Base-by-base conservation (phyloP, 371 early-diverging fungal species). In the Capniomyces stellatus region DNA sequence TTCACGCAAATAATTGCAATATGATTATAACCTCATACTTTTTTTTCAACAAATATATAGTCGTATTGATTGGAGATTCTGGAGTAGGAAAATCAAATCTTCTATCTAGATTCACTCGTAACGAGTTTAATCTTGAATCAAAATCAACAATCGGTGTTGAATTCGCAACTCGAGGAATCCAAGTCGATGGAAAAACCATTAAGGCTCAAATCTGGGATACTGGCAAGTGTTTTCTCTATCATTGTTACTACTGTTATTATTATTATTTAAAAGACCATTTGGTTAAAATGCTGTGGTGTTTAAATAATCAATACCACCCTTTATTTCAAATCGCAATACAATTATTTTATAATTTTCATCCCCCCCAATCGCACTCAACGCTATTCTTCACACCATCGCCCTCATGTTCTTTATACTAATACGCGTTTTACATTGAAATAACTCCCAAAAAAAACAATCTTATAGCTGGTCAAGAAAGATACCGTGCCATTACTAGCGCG, bases 151-250 rank as follows among this genome's bases (percentile, higher is more conserved):
- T 99, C 67, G 99, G 99, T 57, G 98, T 99, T 40, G 97, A 99
- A 69, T 99, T 99, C 75, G 98, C 94, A 43, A 98, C 98, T 35
- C 78, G 93, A 56, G 87, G 82, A 65, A 93, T 98, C 63, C 86
- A 92, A 64, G 90, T 99, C 13, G 93, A 96, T 58, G 79, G 80
- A 53, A 91, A 94, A 71, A 89, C 85, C 25, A 91, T 99, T 62
- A 99, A 99, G 72, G 96, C 98, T 29, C 99, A 99, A 71, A 98
- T 99, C 61, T 99, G 99, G 99, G 99, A 97, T 64, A 95, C 97
- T 72, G 95, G 92, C 65, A 92, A 87, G 43, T 85, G 10, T 8
- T 22, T 29, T 54, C 29, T 21, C 29, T 25, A 27, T 27, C 24
- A 13, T 6, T 43, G 12, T 30, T 42, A 6, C 35, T 19, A 43